Base-by-base conservation (phyloP, 176 grass and related monocot species). In the Bromus sterilis region DNA sequence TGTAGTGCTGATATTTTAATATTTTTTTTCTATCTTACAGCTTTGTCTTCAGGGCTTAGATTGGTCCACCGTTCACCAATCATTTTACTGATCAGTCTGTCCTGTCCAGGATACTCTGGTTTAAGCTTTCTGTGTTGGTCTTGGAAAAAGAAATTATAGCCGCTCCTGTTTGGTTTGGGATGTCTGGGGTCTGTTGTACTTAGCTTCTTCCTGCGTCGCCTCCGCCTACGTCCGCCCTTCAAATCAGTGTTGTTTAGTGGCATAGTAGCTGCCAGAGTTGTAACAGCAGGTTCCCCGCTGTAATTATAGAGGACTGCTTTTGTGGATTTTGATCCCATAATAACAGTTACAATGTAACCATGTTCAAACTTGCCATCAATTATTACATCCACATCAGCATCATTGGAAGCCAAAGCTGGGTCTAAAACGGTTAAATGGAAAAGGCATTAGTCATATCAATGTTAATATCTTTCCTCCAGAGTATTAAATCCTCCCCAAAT, bases 101-200 rank as follows among this genome's bases (percentile, higher is more conserved):
- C 96, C 81, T 89, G 89, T 39, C 93, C 87, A 44, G 93, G 82
- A 84, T 91, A 76, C 57, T 91, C 73, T 35, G 85, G 91, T 66
- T 95, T 91, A 82, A 95, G 91, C 57, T 77, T 87, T 40, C 90
- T 94, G 77, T 99, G 93, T 73, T 99, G 93, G 51, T 99, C 96
- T 42, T 89, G 88, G 84, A 95, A 99, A 75, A 99, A 95, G 73
- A 95, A 95, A 91, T 93, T 99, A 79, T 99, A 99, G 53, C 93
- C 96, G 6, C 93, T 99, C 89, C 89, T 89, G 46, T 91, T 95
- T 60, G 93, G 96, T 84, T 99, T 99, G 58, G 93, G 93, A 85
- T 91, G 93, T 58, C 77, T 95, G 3, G 96, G 96, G 49, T 95
- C 90, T 89, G 79, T 91, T 72, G 75, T 87, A 61, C 93, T 95